Evolutionary conservation across 352 stramenopile species (phyloP).

Genomic region (Phytophthora colocasiae): DNA sequence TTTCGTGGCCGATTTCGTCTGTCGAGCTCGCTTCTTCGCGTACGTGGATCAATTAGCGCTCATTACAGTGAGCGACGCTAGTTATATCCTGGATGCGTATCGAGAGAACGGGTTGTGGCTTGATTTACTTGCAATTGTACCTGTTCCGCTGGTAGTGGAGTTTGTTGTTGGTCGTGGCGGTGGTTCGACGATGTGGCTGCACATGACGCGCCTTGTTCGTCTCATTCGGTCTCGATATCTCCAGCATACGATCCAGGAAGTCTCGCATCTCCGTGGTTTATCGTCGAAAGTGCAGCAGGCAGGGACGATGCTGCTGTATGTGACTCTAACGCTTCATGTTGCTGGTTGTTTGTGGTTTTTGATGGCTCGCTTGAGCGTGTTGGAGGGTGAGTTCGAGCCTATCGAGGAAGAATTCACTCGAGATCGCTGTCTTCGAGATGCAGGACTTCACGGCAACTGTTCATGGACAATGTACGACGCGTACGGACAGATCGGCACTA

Average conservation of each 20-base stretch:
- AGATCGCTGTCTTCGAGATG: slow-evolving; percentile 52
- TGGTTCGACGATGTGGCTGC: slow-evolving; percentile 47
- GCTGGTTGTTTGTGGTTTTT: slow-evolving; percentile 80
- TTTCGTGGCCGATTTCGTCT: slow-evolving; percentile 60
- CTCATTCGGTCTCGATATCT: slow-evolving; percentile 66
- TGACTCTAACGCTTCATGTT: slow-evolving; percentile 69
- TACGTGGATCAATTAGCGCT: slow-evolving; percentile 72
- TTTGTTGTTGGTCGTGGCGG: slow-evolving; percentile 36
- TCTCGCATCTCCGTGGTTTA: slow-evolving; percentile 55
- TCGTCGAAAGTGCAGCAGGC: slow-evolving; percentile 70
- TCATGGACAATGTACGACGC: slow-evolving; percentile 79
- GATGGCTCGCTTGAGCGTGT: slow-evolving; percentile 67
- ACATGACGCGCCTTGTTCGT: slow-evolving; percentile 53
- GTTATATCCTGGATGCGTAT: slow-evolving; percentile 77
- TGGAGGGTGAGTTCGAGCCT: slow-evolving; percentile 35
- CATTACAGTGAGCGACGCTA: slow-evolving; percentile 65
- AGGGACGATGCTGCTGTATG: slow-evolving; percentile 66
- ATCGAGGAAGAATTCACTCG: slow-evolving; percentile 44
- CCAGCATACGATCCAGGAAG: slow-evolving; percentile 55
- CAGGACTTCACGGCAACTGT: slow-evolving; percentile 62
- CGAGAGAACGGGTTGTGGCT: slow-evolving; percentile 56
- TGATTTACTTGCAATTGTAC: slow-evolving; percentile 67
- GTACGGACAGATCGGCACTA: slow-evolving; percentile 64
- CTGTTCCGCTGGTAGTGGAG: slow-evolving; percentile 59
- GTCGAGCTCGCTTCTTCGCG: slow-evolving; percentile 65